Evolutionary conservation across 805 yeast species (phyloP).

Genomic region (Ascoidea rubescens): DNA sequence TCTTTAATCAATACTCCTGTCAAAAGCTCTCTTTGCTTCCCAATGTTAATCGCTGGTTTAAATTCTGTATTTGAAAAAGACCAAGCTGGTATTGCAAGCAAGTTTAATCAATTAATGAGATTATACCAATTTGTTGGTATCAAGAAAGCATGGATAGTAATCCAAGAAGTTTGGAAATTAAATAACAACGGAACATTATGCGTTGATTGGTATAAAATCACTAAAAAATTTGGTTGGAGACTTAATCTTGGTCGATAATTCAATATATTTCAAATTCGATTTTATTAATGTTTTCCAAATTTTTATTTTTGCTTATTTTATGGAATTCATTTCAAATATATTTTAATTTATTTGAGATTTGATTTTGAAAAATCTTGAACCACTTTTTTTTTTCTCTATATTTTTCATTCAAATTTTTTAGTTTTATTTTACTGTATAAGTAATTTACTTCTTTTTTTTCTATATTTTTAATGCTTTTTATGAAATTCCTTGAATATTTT

Average conservation of each 20-base stretch:
- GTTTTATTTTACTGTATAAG: too few species aligned
- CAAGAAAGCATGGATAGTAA: slow-evolving; percentile 21
- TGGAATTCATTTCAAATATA: too few species aligned
- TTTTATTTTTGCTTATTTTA: too few species aligned
- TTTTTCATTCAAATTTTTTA: too few species aligned
- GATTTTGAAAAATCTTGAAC: too few species aligned
- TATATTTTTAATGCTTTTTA: too few species aligned
- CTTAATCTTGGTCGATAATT: slow-evolving; percentile 15
- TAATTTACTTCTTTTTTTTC: too few species aligned
- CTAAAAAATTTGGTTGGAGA: slow-evolving; percentile 26
- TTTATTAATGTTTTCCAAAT: too few species aligned
- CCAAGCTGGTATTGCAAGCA: slow-evolving; percentile 13
- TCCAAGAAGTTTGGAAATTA: slow-evolving; percentile 25
- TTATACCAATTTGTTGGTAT: slow-evolving; percentile 23
- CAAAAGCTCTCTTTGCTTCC: slow-evolving; percentile 31
- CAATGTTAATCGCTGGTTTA: slow-evolving; percentile 25
- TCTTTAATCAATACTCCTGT: slow-evolving; percentile 35
- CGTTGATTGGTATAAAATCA: slow-evolving; percentile 30
- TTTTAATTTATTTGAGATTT: too few species aligned
- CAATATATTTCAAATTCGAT: too few species aligned
- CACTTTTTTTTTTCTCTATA: too few species aligned
- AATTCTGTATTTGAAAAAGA: slow-evolving; percentile 14
- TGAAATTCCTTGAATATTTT: too few species aligned
- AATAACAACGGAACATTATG: slow-evolving; percentile 19
- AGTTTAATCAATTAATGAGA: slow-evolving; percentile 15